phyloP scores from a whole-genome alignment of 805 yeast genomes.

The Brettanomyces naardenensis region DNA sequence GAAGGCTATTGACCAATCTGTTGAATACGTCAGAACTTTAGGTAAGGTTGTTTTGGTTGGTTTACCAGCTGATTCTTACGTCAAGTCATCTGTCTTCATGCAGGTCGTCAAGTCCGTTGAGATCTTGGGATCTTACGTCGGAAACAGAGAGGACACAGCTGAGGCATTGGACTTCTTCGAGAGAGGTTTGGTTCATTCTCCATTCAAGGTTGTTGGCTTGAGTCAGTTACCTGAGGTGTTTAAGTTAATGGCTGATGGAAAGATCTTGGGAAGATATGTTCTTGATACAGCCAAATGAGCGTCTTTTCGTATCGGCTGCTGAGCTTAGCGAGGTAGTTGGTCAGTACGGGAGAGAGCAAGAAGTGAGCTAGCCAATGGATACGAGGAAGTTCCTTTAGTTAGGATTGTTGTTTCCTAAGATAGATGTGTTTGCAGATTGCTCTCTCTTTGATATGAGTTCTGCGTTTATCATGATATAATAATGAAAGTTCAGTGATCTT shows the following conservation, averaged over 20 bases:
- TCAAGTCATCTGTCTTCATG: slow-evolving; percentile 3
- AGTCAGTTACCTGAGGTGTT: slow-evolving; percentile 3
- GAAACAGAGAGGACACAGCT: slow-evolving; percentile 5
- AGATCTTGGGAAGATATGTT: slow-evolving; percentile 6
- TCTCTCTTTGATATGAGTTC: no score
- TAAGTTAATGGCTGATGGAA: slow-evolving; percentile 5
- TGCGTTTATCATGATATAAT: no score
- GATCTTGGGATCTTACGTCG: slow-evolving; percentile 5
- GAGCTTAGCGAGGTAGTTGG: no score
- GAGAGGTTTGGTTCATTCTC: slow-evolving; percentile 5
- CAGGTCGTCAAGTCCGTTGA: slow-evolving; percentile 5
- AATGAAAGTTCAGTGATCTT: no score
- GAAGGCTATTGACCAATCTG: slow-evolving; percentile 4
- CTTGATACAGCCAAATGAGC: slow-evolving; percentile 4
- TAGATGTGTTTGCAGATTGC: no score
- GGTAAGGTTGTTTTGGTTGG: slow-evolving; percentile 26
- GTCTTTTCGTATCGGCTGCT: background rate
- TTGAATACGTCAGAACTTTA: slow-evolving; percentile 4
- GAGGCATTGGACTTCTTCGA: slow-evolving; percentile 6
- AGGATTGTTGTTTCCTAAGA: no score
- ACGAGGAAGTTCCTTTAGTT: no score
- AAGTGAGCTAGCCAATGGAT: no score
- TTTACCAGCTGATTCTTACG: slow-evolving; percentile 3
- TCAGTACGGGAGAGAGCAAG: no score
- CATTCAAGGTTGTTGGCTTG: slow-evolving; percentile 5